Evolutionary conservation across 371 early-diverging fungal genomes (phyloP).

Genomic region (Dinochytrium kinnereticum): DNA sequence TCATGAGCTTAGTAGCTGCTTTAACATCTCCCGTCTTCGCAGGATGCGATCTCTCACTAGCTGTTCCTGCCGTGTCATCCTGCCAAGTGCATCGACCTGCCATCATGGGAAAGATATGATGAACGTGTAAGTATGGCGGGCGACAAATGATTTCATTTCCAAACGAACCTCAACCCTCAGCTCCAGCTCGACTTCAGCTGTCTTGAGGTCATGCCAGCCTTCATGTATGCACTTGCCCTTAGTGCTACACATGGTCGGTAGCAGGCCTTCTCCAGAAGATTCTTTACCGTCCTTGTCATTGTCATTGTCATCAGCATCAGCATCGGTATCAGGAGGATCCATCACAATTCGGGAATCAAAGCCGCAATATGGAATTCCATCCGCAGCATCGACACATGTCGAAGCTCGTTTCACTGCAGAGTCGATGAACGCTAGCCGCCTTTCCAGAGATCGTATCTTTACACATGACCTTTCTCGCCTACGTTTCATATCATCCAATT

Average conservation of each 20-base stretch:
- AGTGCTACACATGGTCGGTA: not conserved
- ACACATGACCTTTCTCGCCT: not conserved
- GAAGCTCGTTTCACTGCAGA: not conserved
- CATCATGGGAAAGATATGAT: too few species aligned
- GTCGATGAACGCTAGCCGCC: not conserved
- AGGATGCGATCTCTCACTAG: not conserved
- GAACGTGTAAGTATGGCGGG: too few species aligned
- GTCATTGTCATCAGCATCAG: not conserved
- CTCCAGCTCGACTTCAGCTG: not conserved
- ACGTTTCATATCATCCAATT: not conserved
- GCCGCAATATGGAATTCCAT: conserved; percentile 8
- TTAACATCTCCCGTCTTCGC: conserved; percentile 7
- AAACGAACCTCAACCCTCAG: not conserved
- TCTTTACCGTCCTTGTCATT: not conserved
- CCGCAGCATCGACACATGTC: not conserved
- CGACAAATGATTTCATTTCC: too few species aligned
- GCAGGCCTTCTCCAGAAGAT: not conserved
- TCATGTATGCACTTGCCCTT: not conserved
- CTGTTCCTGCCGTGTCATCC: not conserved
- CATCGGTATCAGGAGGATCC: not conserved
- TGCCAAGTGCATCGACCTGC: not conserved
- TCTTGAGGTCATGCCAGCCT: not conserved
- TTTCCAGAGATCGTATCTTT: not conserved
- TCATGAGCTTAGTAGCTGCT: not conserved
- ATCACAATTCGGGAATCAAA: conserved; percentile 28